Percentiles rank a stretch among this genome's conserved stretches.
phyloP scores from a whole-genome alignment of 352 stramenopile species.

The Phytophthora kernoviae region DNA sequence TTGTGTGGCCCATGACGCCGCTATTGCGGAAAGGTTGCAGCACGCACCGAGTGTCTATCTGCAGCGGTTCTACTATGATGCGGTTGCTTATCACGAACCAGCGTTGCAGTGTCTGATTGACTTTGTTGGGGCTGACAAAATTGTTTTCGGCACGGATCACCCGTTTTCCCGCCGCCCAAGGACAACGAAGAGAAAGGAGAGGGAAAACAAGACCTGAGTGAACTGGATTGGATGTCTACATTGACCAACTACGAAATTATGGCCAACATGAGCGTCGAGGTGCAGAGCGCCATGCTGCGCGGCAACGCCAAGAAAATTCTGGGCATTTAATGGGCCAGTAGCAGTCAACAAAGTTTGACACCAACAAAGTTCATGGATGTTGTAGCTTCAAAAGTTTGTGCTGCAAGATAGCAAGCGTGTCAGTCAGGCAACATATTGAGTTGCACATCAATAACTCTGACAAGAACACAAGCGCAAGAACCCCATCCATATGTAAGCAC shows the following conservation, averaged over 20 bases:
- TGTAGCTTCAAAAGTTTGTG: too few species aligned
- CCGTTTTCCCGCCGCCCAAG: conserved; percentile 61
- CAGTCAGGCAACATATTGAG: too few species aligned
- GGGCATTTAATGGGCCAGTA: conserved; percentile 7
- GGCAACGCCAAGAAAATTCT: conserved; percentile 46
- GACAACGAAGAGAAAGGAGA: conserved; percentile 6
- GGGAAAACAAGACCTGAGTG: conserved; percentile 18
- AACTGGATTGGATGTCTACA: conserved; percentile 45
- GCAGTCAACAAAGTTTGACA: too few species aligned
- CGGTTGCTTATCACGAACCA: conserved; percentile 58
- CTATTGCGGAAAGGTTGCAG: conserved; percentile 41
- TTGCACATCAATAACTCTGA: too few species aligned
- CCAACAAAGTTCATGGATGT: too few species aligned
- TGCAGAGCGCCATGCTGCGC: conserved; percentile 46
- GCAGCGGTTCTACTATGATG: conserved; percentile 69
- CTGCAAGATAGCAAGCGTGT: too few species aligned
- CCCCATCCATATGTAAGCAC: too few species aligned
- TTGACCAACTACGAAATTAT: conserved; percentile 57
- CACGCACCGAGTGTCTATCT: conserved; percentile 57
- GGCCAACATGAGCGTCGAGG: conserved; percentile 35
- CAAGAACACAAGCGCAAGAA: too few species aligned
- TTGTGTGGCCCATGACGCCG: conserved; percentile 61
- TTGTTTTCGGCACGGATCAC: conserved; percentile 74
- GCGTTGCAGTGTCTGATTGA: conserved; percentile 60
- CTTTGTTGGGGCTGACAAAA: conserved; percentile 50